Base-by-base conservation (phyloP, 352 stramenopile genomes). In the Globisporangium ultimum region DNA sequence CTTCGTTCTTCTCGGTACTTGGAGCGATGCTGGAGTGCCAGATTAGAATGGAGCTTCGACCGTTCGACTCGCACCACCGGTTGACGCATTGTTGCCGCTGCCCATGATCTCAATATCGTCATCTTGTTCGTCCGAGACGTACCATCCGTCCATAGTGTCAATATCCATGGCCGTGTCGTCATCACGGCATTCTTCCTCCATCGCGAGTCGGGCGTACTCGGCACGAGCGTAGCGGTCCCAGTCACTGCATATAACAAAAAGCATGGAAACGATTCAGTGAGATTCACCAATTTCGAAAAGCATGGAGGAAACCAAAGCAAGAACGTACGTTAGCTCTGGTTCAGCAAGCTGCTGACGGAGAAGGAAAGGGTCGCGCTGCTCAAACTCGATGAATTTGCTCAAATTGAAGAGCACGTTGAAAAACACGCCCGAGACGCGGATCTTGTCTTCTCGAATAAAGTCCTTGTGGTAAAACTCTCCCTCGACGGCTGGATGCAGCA, bases 331-430 rank as follows among this genome's bases (percentile, higher is more conserved):
- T 21, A 95, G 76, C 66, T 95, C 86, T 15, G 86, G 86, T 63
- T 95, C 83, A 2, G 84, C 82, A n/a, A 96, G 70, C 59, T 95
- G 86, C 67, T 98, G 95, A 43, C 97, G 90, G 66, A 99, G 83
- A 40, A 98, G 76, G 73, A 99, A 99, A 17, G 97, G 97, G 75
- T 99, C 97, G 20, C 97, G 83, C 70, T 98, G 91, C 78, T 99
- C 97, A 74, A 99, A 99, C 58, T 96, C 87, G 47, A 99, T 97
- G 58, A 99, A 99, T 71, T 99, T 99, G 89, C 97, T 98, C 41
- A 99, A 77, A 75, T 99, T 99, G 84, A 99, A 99, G 21, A 99
- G 80, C 36, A 98, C 97, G 78, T 99, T 98, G 78, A 99, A 99
- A 49, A 99, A 93, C 22, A 98, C 96, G 20, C 97, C 97, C 0